Evolutionary conservation across 345 rosid species (phyloP).

Genomic region (Salix arbutifolia): DNA sequence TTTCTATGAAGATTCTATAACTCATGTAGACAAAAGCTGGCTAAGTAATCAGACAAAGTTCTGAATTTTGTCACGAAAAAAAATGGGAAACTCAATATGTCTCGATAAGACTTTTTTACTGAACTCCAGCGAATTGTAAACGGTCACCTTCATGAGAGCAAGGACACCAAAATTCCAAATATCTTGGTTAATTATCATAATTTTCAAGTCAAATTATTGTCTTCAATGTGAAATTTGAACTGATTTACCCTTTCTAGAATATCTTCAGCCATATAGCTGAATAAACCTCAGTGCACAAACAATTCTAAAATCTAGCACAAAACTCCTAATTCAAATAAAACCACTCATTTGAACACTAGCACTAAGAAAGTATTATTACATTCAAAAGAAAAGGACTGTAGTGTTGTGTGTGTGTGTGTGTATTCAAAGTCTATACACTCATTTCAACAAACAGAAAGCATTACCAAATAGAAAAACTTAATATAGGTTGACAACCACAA

Average conservation of each 20-base stretch:
- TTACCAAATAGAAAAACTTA: no score
- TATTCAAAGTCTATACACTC: neutral
- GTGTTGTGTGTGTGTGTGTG: neutral
- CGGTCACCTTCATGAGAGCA: neutral
- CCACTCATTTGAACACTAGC: neutral
- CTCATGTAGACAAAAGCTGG: neutral
- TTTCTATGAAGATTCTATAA: neutral
- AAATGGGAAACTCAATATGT: neutral
- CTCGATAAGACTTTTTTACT: no score
- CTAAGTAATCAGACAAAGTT: neutral
- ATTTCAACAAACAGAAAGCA: neutral
- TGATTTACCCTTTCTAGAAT: no score
- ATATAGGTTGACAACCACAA: no score
- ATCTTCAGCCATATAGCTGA: no score
- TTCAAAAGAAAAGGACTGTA: no score
- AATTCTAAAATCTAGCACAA: neutral
- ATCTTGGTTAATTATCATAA: no score
- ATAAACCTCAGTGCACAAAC: neutral
- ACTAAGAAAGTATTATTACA: no score
- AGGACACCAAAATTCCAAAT: neutral
- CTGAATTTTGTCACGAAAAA: neutral
- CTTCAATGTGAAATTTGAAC: no score
- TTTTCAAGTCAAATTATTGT: no score
- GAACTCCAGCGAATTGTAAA: neutral
- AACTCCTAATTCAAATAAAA: conserved; percentile 1